Conservation (phyloP, 768 basidiomycete species). For the Tephrocybe sp. region DNA sequence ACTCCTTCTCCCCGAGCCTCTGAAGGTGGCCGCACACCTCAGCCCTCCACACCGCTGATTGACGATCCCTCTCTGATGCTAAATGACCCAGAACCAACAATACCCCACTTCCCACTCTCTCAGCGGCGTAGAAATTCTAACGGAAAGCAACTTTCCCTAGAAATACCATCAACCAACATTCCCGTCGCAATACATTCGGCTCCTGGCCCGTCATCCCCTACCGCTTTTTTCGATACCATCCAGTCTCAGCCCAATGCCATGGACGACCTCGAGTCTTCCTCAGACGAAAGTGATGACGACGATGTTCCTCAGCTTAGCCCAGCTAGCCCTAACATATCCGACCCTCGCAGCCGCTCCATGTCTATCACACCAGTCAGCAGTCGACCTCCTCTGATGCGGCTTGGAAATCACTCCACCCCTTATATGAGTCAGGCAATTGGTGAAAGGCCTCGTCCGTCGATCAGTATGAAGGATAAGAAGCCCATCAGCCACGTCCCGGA, state of each 20-base stretch:
- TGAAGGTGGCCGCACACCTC: slow-evolving; percentile 18
- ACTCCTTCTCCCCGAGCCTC: slow-evolving; percentile 22
- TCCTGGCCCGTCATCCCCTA: slow-evolving; percentile 63
- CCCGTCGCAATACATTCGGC: slow-evolving; percentile 55
- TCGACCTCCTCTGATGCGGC: slow-evolving; percentile 54
- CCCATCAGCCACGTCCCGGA: slow-evolving; percentile 56
- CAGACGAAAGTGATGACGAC: slow-evolving; percentile 43
- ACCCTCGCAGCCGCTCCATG: slow-evolving; percentile 36
- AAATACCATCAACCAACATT: slow-evolving; percentile 45
- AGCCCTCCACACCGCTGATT: slow-evolving; percentile 15
- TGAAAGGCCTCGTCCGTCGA: slow-evolving; percentile 32
- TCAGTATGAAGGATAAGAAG: slow-evolving; percentile 35
- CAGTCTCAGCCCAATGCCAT: slow-evolving; percentile 70
- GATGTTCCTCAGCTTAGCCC: slow-evolving; percentile 30
- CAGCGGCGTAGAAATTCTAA: slow-evolving; percentile 28
- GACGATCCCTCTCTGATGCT: slow-evolving; percentile 35
- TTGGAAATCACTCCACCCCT: slow-evolving; percentile 72
- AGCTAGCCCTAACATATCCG: slow-evolving; percentile 17
- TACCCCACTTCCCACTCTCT: slow-evolving; percentile 39
- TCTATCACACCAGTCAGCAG: slow-evolving; percentile 33
- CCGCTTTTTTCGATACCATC: slow-evolving; percentile 75
- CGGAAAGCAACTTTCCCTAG: slow-evolving; percentile 34
- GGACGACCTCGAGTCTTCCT: slow-evolving; percentile 70
- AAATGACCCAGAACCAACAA: slow-evolving; percentile 41
- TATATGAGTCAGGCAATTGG: slow-evolving; percentile 45